Conservation (phyloP, 2,329 filamentous ascomycete species). For the Monilinia aucupariae region DNA sequence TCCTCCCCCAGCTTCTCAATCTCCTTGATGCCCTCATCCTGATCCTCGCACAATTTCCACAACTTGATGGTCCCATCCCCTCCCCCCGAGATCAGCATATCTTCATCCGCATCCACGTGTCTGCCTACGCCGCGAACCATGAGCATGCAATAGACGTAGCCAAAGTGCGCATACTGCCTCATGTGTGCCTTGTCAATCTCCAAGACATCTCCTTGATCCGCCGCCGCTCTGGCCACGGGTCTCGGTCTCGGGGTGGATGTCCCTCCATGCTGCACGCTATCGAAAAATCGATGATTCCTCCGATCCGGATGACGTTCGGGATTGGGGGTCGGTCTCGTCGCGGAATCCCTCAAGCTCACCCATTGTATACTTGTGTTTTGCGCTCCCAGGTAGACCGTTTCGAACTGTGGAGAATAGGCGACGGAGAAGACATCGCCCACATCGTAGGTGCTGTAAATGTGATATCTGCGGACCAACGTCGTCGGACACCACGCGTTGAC, state of each 20-base stretch:
- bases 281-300: slow-evolving; percentile 84
- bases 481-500: slow-evolving; percentile 88
- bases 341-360: slow-evolving; percentile 67
- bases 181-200: slow-evolving; percentile 80
- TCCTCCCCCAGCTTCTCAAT: slow-evolving; percentile 60
- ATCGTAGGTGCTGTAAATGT: slow-evolving; percentile 89
- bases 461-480: slow-evolving; percentile 71
- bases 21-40: slow-evolving; percentile 59
- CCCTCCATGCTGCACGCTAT: slow-evolving; percentile 81
- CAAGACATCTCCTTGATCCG: slow-evolving; percentile 58
- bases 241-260: slow-evolving; percentile 66
- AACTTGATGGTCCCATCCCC: slow-evolving; percentile 92
- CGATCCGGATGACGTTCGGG: slow-evolving; percentile 67
- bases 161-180: slow-evolving; percentile 84
- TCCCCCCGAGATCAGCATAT: slow-evolving; percentile 83
- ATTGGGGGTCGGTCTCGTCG: slow-evolving; percentile 53
- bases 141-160: slow-evolving; percentile 95
- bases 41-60: slow-evolving; percentile 63
- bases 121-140: slow-evolving; percentile 65
- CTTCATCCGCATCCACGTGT: slow-evolving; percentile 64
- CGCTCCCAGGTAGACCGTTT: slow-evolving; percentile 84
- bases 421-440: slow-evolving; percentile 94
- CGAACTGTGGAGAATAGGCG: slow-evolving; percentile 72
- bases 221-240: slow-evolving; percentile 38
- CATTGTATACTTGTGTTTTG: slow-evolving; percentile 96